Percentiles rank a stretch among this genome's conserved stretches.
phyloP scores from a whole-genome alignment of 306 rosid genomes.

The Luffa acutangula region DNA sequence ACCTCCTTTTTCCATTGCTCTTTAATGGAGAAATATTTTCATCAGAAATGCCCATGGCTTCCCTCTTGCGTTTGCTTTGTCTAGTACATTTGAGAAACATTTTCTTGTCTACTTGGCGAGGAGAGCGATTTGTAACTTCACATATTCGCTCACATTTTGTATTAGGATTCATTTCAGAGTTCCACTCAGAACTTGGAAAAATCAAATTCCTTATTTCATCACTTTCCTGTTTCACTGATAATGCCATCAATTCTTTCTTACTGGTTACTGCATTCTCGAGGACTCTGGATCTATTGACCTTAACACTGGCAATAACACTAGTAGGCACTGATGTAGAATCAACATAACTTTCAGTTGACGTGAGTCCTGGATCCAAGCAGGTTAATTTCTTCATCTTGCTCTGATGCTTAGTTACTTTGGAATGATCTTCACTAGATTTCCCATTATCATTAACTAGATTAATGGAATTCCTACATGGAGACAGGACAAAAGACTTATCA shows the following conservation, averaged over 20 bases:
- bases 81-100: conserved; percentile 44
- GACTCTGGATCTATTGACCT: conserved; percentile 14
- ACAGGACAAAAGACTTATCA: conserved; percentile 29
- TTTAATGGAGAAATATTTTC: conserved; percentile 25
- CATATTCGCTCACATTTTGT: conserved; percentile 17
- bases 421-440: conserved; percentile 24
- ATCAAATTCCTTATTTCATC: conserved; percentile 10
- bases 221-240: conserved; percentile 15
- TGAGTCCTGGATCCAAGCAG: conserved; percentile 25
- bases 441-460: conserved; percentile 16
- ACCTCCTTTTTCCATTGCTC: conserved; percentile 22
- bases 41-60: conserved; percentile 20
- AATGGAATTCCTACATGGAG: conserved; percentile 28
- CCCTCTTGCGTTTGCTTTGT: conserved; percentile 65
- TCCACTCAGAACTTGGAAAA: conserved; percentile 10
- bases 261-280: conserved; percentile 19
- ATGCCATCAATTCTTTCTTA: conserved; percentile 15
- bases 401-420: conserved; percentile 15
- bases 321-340: conserved; percentile 23
- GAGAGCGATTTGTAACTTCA: conserved; percentile 25
- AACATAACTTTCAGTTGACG: conserved; percentile 17
- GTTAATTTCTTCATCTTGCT: conserved; percentile 24
- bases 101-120: conserved; percentile 21
- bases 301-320: conserved; percentile 19
- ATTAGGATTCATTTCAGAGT: conserved; percentile 17